Evolutionary conservation across 2,329 filamentous ascomycete species (phyloP).

Genomic region (Celoporthe dispersa): DNA sequence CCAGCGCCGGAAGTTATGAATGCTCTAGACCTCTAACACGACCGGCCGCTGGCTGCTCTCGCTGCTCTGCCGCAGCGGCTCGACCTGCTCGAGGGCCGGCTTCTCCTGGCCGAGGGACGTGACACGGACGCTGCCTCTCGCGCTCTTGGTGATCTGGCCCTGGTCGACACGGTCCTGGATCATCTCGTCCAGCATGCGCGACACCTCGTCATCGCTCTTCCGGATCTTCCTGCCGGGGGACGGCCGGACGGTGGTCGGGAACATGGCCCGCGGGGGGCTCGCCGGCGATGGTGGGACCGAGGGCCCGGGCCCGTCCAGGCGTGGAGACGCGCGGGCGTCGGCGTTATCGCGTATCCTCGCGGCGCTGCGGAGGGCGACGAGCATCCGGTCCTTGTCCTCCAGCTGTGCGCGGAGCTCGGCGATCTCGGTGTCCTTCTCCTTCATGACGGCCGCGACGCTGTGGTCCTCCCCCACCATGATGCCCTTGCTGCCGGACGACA

Average conservation of each 20-base stretch:
- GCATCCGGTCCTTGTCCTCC: slow-evolving; percentile 95
- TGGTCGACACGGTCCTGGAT: slow-evolving; percentile 84
- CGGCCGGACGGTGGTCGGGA: slow-evolving; percentile 35
- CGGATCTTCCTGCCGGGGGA: slow-evolving; percentile 46
- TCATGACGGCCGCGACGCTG: slow-evolving; percentile 71
- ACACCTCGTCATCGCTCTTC: slow-evolving; percentile 88
- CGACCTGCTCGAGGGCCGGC: slow-evolving; percentile 34
- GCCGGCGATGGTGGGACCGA: slow-evolving; percentile 35
- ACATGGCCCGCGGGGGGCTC: slow-evolving; percentile 31
- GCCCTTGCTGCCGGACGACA: slow-evolving; percentile 63
- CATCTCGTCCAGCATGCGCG: slow-evolving; percentile 93
- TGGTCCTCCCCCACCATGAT: slow-evolving; percentile 80
- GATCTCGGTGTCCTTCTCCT: slow-evolving; percentile 92
- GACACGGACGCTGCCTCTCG: slow-evolving; percentile 69
- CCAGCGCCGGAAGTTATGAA: slow-evolving; percentile 23
- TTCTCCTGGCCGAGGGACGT: slow-evolving; percentile 48
- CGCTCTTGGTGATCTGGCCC: slow-evolving; percentile 70
- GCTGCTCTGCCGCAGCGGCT: slow-evolving; percentile 44
- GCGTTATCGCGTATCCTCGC: slow-evolving; percentile 85
- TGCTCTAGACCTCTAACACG: slow-evolving; percentile 29
- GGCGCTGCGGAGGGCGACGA: slow-evolving; percentile 81
- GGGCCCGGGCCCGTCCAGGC: slow-evolving; percentile 34
- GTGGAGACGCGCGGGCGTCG: slow-evolving; percentile 40
- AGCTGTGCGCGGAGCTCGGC: slow-evolving; percentile 84
- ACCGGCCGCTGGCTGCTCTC: slow-evolving; percentile 24